Evolutionary conservation across 495 filamentous ascomycete species (phyloP), one percentile per base, ranked within the genome.

Genomic region (Penicillium cataractarum): DNA sequence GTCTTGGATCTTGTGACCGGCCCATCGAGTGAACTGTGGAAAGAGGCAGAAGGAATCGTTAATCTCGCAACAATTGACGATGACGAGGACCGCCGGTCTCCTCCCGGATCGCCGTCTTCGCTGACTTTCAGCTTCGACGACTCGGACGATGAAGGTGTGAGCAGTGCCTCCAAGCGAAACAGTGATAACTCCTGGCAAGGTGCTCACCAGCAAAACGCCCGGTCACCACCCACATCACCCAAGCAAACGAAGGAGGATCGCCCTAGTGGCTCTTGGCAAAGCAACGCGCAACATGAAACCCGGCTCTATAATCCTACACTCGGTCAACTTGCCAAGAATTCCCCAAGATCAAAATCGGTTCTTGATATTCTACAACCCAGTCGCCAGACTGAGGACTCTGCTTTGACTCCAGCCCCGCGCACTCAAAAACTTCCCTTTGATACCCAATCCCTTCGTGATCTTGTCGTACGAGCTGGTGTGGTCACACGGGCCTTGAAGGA

Each of bases 361-460:
- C 90, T 97, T 67, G 90, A 95, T 74, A 86, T 88, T 31, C 89
- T 97, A 74, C 88, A 93, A 73, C 84, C 90, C 62, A 84, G 87
- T 66, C 84, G 82, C 33, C 80, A 78, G 19, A 73, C 80, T 3
- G 76, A 83, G 9, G 80, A 84, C 66, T 80, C 83, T 13, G 73
- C 76, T 48, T 61, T 82, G 21, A 67, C 78, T 9, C 74, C 68
- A 17, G 12, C 78, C 49, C 73, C 82, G 19, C 74, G 86, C 12
- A 76, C 86, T 46, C 89, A 89, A 63, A 96, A 96, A 73, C 86
- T 97, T 33, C 91, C 91, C 15, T 97, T 97, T 65, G 93, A 97
- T 70, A 97, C 92, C 10, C 92, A 89, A 33, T 96, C 91, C 60
- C 85, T 97, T 22, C 87, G 89, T 61, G 91, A 94, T 72, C 81